Evolutionary conservation across 441 rosid genomes (phyloP).

Genomic region (Gossypium trilobum): DNA sequence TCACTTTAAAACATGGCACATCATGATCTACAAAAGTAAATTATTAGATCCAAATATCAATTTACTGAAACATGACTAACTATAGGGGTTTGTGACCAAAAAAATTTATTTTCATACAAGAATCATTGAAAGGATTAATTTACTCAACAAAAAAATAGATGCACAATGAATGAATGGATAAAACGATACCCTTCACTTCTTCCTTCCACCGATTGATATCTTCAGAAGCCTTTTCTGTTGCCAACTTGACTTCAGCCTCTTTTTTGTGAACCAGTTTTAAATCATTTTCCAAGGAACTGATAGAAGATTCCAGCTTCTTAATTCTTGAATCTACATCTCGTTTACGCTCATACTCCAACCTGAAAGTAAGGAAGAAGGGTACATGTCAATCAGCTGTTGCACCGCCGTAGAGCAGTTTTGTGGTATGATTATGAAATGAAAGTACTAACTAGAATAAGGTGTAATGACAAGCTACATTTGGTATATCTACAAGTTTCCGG

Average conservation of each 20-base stretch:
- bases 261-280: conserved; percentile 47
- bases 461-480: background rate
- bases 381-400: background rate
- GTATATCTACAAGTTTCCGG: background rate
- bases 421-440: background rate
- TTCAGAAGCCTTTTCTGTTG: conserved; percentile 47
- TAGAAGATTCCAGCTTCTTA: conserved; percentile 67
- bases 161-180: conserved; percentile 4
- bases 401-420: background rate
- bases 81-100: background rate
- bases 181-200: conserved; percentile 58
- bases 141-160: background rate
- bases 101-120: background rate
- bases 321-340: conserved; percentile 82
- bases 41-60: background rate
- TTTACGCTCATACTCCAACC: conserved; percentile 93
- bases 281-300: conserved; percentile 60
- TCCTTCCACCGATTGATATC: conserved; percentile 67
- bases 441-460: background rate
- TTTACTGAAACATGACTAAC: background rate
- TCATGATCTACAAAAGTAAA: background rate
- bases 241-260: conserved; percentile 60
- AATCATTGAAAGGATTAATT: background rate
- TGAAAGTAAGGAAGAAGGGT: conserved; percentile 24
- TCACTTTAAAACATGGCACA: conserved; percentile 2